Evolutionary conservation across 345 rosid genomes (phyloP), one percentile per base, ranked within the genome.

Genomic region (Pugionium dolabratum): DNA sequence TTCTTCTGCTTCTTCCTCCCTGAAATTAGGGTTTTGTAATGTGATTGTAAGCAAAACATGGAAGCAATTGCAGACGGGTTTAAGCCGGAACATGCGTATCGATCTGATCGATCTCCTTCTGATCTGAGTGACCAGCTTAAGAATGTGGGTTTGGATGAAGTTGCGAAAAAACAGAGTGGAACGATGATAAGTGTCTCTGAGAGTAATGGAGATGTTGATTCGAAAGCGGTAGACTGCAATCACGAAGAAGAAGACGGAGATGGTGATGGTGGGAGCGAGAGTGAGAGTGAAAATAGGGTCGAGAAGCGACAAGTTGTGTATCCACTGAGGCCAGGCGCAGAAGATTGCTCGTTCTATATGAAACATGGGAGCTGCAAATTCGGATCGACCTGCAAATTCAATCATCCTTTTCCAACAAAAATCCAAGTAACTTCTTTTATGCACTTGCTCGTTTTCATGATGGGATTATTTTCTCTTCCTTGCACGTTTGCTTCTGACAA

Each of bases 351-450:
- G 2, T 89, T 36, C 64, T 91, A 84, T 53, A 85, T 95, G 78
- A 91, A 85, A 77, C 87, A 86, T 4, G 95, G 99, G 5, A 75
- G 71, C 47, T 91, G 99, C 86, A 95, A 86, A 71, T 95, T 81
- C 70, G 99, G 91, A 55, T 83, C 82, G 30, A 85, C 76, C 78
- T 91, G 99, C 98, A 91, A 87, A 87, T 91, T 89, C 69, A 95
- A 89, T 77, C 99, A 95, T 8, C 99, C 97, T 36, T 36, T 80
- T 62, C 80, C 72, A 52, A 74, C 81, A 69, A 86, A 76, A 71
- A 74, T 46, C 59, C 94, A 84, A 96, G 99, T 91, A 73, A 4
- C 52, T 31, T 18, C 50, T 59, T 62, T 41, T 68, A 34, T 57
- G 56, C 69, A 36, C 60, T 54, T 45, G 59, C 44, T n/a, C 64